Evolutionary conservation across 805 yeast species (phyloP).

Genomic region (Suhomyces xylopsoci): DNA sequence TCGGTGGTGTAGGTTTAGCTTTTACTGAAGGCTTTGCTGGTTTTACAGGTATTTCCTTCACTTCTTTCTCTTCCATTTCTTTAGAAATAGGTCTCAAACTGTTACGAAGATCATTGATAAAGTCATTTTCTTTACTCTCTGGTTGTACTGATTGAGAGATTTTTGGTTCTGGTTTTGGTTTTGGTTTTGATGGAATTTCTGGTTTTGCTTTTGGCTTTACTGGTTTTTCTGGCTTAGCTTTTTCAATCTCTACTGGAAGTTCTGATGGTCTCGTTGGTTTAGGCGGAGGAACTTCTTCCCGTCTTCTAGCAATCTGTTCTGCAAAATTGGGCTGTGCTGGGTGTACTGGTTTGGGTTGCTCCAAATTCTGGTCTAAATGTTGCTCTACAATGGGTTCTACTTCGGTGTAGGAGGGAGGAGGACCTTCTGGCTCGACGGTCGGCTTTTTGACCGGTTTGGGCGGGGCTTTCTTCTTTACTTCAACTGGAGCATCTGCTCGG

Average conservation of each 20-base stretch:
- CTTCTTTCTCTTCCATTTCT: background rate
- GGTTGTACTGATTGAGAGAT: too few relatives aligned
- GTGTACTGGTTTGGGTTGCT: background rate
- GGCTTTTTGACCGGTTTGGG: conserved; percentile 41
- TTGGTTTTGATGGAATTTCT: background rate
- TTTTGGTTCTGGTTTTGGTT: too few relatives aligned
- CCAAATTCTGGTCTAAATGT: background rate
- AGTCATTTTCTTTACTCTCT: too few relatives aligned
- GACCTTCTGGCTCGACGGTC: background rate
- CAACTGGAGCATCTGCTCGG: background rate
- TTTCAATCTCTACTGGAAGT: too few relatives aligned
- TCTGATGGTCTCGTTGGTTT: background rate
- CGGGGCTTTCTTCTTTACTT: conserved; percentile 32
- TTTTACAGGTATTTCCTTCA: too few relatives aligned
- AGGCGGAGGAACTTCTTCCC: background rate
- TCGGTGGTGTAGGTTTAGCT: conserved; percentile 10
- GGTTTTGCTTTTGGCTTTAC: conserved; percentile 14
- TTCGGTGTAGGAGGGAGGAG: conserved; percentile 24
- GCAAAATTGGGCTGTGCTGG: conserved; percentile 20
- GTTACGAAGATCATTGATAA: conserved; percentile 6
- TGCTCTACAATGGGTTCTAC: background rate
- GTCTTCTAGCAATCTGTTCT: conserved; percentile 20
- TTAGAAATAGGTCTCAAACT: conserved; percentile 5
- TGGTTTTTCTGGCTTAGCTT: conserved; percentile 8
- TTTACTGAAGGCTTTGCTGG: too few relatives aligned